Evolutionary conservation across 176 grass and related monocot genomes (phyloP).

Genomic region (Otatea glauca): DNA sequence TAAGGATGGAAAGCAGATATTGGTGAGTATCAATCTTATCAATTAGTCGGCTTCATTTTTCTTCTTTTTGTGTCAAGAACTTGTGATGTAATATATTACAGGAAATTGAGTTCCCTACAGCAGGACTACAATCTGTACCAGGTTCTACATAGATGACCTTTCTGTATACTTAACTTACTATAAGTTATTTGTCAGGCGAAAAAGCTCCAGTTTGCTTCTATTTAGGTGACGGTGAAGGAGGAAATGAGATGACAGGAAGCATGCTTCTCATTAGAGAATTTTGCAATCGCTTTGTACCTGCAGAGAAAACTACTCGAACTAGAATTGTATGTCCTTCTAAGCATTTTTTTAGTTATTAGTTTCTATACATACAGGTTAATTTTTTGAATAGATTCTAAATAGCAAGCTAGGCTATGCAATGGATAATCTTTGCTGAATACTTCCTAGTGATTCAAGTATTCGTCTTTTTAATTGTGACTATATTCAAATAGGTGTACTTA

Average conservation of each 20-base stretch:
- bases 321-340: constrained; percentile 66
- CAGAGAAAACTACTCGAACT: constrained; percentile 77
- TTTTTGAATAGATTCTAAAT: background rate
- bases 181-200: constrained; percentile 36
- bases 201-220: constrained; percentile 1
- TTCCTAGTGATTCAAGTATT: background rate
- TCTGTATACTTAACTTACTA: constrained; percentile 30
- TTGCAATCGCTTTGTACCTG: constrained; percentile 73
- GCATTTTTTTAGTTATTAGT: constrained; percentile 17
- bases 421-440: background rate
- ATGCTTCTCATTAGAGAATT: constrained; percentile 94
- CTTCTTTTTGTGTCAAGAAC: constrained; percentile 14
- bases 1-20: constrained; percentile 75
- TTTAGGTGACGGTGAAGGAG: constrained; percentile 92
- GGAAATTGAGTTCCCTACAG: constrained; percentile 96
- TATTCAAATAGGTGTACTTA: constrained; percentile 10
- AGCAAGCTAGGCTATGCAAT: background rate
- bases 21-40: constrained; percentile 58
- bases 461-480: background rate
- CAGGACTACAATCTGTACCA: constrained; percentile 86
- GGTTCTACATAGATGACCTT: constrained; percentile 52
- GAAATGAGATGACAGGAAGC: constrained; percentile 97
- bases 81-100: constrained; percentile 48
- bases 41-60: background rate
- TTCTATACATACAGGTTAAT: background rate